phyloP scores from a whole-genome alignment of 176 grass and related monocot genomes.

The Cenchrus americanus region DNA sequence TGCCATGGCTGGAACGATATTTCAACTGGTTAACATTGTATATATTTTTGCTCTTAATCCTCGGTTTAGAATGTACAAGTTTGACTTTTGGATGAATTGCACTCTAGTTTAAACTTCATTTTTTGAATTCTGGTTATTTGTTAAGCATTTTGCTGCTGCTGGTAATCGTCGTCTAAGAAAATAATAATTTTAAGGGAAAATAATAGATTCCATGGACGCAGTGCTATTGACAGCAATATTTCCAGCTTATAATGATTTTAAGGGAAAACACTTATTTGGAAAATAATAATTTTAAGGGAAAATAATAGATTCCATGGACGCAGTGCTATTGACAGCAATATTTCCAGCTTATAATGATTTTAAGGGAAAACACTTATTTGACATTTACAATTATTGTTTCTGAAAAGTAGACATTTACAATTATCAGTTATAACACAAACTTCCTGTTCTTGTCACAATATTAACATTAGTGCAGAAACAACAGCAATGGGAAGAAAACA shows the following conservation, averaged over 20 bases:
- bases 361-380: not conserved
- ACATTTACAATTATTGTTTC: not conserved
- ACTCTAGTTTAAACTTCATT: not conserved
- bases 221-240: not conserved
- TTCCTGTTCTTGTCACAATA: not conserved
- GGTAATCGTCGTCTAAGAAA: not conserved
- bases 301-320: not conserved
- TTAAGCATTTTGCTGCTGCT: not conserved
- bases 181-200: not conserved
- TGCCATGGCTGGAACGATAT: slow-evolving; percentile 23
- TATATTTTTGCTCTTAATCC: slow-evolving; percentile 6
- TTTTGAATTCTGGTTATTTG: not conserved
- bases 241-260: not conserved
- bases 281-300: not conserved
- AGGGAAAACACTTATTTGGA: not conserved
- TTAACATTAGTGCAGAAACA: not conserved
- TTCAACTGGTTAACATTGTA: not conserved
- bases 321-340: not conserved
- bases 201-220: not conserved
- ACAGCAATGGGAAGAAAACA: too few species aligned
- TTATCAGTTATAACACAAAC: not conserved
- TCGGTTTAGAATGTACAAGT: not conserved
- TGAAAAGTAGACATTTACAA: not conserved
- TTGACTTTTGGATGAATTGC: not conserved
- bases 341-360: not conserved